phyloP scores from a whole-genome alignment of 2,329 filamentous ascomycete species.

The Raffaelea ambrosiae region DNA sequence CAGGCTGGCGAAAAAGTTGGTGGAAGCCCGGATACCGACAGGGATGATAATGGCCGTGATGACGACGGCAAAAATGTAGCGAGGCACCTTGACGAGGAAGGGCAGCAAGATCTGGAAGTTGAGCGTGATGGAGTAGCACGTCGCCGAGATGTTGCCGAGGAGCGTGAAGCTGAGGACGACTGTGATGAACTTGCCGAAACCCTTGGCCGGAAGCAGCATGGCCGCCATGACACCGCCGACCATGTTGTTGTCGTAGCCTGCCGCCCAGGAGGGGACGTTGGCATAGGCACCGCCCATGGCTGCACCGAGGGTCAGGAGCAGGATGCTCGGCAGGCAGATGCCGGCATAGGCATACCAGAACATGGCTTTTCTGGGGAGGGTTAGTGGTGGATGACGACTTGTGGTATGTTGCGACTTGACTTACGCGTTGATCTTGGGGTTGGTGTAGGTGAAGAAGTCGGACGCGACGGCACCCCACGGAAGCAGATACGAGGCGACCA shows the following conservation, averaged over 20 bases:
- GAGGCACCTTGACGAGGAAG: conserved; percentile 27
- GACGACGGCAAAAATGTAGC: conserved; percentile 30
- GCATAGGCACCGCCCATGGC: conserved; percentile 54
- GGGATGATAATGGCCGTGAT: conserved; percentile 31
- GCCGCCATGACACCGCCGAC: conserved; percentile 51
- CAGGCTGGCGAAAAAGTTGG: conserved; percentile 30
- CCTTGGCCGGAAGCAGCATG: conserved; percentile 48
- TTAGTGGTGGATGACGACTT: neutral
- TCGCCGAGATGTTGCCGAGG: conserved; percentile 50
- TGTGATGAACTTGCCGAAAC: conserved; percentile 54
- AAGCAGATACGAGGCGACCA: conserved; percentile 55
- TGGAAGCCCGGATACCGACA: conserved; percentile 29
- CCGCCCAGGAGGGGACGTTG: conserved; percentile 43
- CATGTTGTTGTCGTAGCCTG: conserved; percentile 40
- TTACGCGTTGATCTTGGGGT: conserved; percentile 24
- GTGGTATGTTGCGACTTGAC: no score
- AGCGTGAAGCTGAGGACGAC: conserved; percentile 49
- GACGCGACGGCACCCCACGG: conserved; percentile 52
- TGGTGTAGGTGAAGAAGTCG: conserved; percentile 54
- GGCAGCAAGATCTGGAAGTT: conserved; percentile 44
- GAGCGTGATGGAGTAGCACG: conserved; percentile 54
- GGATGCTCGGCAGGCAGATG: conserved; percentile 43
- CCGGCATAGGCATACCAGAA: conserved; percentile 51
- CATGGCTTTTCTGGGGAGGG: conserved; percentile 22
- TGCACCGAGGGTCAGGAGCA: conserved; percentile 54